Conservation (phyloP, 2,329 filamentous ascomycete species). For the Colletotrichum euphorbiae region DNA sequence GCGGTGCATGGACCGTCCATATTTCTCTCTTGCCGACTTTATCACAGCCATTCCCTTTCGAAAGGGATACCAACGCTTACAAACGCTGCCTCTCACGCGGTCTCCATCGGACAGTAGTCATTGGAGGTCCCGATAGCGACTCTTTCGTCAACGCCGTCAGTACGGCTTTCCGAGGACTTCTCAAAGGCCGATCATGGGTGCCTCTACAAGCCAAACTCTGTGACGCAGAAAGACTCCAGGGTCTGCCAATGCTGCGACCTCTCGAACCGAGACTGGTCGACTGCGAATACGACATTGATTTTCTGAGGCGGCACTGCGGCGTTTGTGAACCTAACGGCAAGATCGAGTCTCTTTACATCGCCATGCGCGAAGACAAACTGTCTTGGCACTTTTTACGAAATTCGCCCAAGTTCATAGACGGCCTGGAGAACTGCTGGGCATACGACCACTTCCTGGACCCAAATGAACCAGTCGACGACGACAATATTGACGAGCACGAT, state of each 20-base stretch:
- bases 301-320: constrained; percentile 66
- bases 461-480: constrained; percentile 50
- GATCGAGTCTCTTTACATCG: constrained; percentile 70
- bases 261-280: constrained; percentile 58
- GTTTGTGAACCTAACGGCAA: constrained; percentile 65
- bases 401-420: constrained; percentile 61
- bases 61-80: constrained; percentile 71
- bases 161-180: constrained; percentile 61
- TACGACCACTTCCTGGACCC: constrained; percentile 63
- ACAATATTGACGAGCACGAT: constrained; percentile 50
- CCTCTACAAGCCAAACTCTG: constrained; percentile 70
- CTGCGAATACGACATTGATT: constrained; percentile 60
- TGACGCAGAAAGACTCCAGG: constrained; percentile 64
- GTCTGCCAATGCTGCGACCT: constrained; percentile 69
- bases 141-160: constrained; percentile 63
- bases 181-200: constrained; percentile 65
- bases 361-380: constrained; percentile 65
- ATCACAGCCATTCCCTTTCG: constrained; percentile 68
- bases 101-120: constrained; percentile 67
- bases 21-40: constrained; percentile 68
- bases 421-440: constrained; percentile 67
- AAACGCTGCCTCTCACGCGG: constrained; percentile 71
- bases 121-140: constrained; percentile 60
- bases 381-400: constrained; percentile 66
- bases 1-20: constrained; percentile 67